Evolutionary conservation across 176 grass and related monocot genomes (phyloP).

Genomic region (Oryza brachyantha): DNA sequence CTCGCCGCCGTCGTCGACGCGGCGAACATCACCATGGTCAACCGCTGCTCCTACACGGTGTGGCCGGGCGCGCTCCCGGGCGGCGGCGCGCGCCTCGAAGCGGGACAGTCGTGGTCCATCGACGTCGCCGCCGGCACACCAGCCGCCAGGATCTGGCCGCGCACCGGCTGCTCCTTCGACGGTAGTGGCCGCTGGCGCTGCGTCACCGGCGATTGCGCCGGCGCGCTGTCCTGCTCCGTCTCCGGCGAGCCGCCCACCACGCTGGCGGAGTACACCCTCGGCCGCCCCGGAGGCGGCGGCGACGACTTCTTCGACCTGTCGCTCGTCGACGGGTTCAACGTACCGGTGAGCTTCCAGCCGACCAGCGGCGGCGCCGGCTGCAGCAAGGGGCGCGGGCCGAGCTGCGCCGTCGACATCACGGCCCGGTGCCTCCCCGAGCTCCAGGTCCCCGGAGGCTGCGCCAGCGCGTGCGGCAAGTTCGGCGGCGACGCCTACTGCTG

Average conservation of each 20-base stretch:
- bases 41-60: constrained; percentile 50
- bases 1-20: background rate
- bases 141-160: constrained; percentile 47
- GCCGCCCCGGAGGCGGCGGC: constrained; percentile 4
- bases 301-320: constrained; percentile 47
- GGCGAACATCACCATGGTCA: constrained; percentile 43
- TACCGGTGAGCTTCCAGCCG: constrained; percentile 44
- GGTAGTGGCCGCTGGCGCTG: constrained; percentile 34
- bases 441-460: background rate
- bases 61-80: constrained; percentile 48
- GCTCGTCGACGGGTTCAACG: constrained; percentile 48
- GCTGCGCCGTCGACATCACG: constrained; percentile 21
- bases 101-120: constrained; percentile 36
- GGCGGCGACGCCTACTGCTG: background rate
- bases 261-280: constrained; percentile 53
- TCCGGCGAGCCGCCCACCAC: constrained; percentile 48
- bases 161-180: constrained; percentile 57
- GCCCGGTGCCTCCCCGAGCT: background rate
- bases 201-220: constrained; percentile 49
- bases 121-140: constrained; percentile 21
- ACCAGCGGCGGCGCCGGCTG: background rate
- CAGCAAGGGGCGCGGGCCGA: background rate
- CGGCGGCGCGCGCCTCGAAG: constrained; percentile 36
- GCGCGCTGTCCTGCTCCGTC: constrained; percentile 36
- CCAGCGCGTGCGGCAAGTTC: background rate